These are phyloP conservation scores for Nidularia pulvinata DNA, from an alignment of 768 basidiomycete species.

Conservation along the genomic window DNA sequence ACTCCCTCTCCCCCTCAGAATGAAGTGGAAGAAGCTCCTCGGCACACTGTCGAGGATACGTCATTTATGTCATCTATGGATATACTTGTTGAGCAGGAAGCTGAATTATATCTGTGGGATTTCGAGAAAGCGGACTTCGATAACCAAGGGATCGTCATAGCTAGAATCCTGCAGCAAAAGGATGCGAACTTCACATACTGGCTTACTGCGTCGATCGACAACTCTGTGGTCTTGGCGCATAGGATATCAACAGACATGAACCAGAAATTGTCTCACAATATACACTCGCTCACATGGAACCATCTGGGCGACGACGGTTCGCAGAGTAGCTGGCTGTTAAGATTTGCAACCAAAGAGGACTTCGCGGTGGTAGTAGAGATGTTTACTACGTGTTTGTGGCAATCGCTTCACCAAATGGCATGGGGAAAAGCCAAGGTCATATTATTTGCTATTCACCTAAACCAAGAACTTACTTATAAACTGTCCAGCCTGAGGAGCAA, in stretches of 20 bases:
- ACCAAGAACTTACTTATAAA: background rate
- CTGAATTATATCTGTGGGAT: constrained; percentile 67
- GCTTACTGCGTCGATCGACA: constrained; percentile 52
- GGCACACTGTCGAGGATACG: constrained; percentile 2
- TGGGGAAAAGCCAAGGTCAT: constrained; percentile 83
- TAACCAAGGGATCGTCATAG: constrained; percentile 52
- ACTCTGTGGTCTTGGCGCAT: constrained; percentile 58
- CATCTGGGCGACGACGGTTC: constrained; percentile 51
- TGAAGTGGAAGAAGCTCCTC: background rate
- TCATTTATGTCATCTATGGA: constrained; percentile 21
- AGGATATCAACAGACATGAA: constrained; percentile 69
- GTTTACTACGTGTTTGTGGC: constrained; percentile 80
- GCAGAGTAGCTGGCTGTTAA: constrained; percentile 82
- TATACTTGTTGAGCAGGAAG: constrained; percentile 38
- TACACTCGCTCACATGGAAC: constrained; percentile 89
- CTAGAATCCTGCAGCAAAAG: constrained; percentile 48
- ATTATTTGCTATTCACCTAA: background rate
- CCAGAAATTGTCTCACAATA: constrained; percentile 59
- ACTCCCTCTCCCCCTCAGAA: background rate
- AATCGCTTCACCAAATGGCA: constrained; percentile 66
- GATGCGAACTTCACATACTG: constrained; percentile 53
- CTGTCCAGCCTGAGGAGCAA: constrained; percentile 75
- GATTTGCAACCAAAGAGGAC: constrained; percentile 55
- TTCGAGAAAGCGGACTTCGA: constrained; percentile 43
- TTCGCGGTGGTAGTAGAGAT: constrained; percentile 60